These are phyloP conservation scores for Neurospora sp. DNA, from an alignment of 2,329 filamentous ascomycete genomes.

Conservation along the genomic window DNA sequence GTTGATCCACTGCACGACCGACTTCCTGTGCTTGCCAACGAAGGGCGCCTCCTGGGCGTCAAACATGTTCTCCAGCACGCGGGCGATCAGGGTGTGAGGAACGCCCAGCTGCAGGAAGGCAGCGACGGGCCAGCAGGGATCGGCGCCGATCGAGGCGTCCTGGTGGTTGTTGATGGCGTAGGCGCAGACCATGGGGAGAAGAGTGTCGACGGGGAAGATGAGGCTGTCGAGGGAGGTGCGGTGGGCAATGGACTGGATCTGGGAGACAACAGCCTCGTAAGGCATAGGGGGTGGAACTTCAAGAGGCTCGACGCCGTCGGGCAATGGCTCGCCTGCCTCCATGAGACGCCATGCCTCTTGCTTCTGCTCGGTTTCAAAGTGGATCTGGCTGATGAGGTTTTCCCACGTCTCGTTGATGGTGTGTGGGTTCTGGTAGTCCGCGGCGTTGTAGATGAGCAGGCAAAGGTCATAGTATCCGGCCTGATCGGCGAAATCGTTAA, in stretches of 20 bases:
- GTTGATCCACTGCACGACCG: slow-evolving; percentile 46
- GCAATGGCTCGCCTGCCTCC: slow-evolving; percentile 32
- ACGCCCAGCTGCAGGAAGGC: slow-evolving; percentile 47
- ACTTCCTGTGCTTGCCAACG: slow-evolving; percentile 37
- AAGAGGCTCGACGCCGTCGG: slow-evolving; percentile 16
- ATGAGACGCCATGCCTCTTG: slow-evolving; percentile 26
- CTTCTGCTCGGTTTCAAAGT: slow-evolving; percentile 43
- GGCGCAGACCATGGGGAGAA: slow-evolving; percentile 53
- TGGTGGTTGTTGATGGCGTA: slow-evolving; percentile 52
- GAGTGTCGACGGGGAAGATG: slow-evolving; percentile 52
- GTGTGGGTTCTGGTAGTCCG: slow-evolving; percentile 80
- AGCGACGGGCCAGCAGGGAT: slow-evolving; percentile 47
- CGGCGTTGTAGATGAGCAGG: slow-evolving; percentile 82
- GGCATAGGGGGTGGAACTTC: slow-evolving; percentile 41
- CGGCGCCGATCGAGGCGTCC: slow-evolving; percentile 46
- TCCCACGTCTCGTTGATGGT: slow-evolving; percentile 82
- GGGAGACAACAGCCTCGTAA: slow-evolving; percentile 60
- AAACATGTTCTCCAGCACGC: slow-evolving; percentile 46
- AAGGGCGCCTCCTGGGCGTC: slow-evolving; percentile 52
- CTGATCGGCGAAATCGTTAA: slow-evolving; percentile 82
- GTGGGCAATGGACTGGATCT: slow-evolving; percentile 55
- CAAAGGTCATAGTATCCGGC: slow-evolving; percentile 86
- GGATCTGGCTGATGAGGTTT: slow-evolving; percentile 65
- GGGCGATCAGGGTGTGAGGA: slow-evolving; percentile 45
- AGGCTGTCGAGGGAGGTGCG: slow-evolving; percentile 55